These are phyloP conservation scores for Epichloe brachyelytri DNA, from an alignment of 2,329 filamentous ascomycete genomes.

Conservation along the genomic window DNA sequence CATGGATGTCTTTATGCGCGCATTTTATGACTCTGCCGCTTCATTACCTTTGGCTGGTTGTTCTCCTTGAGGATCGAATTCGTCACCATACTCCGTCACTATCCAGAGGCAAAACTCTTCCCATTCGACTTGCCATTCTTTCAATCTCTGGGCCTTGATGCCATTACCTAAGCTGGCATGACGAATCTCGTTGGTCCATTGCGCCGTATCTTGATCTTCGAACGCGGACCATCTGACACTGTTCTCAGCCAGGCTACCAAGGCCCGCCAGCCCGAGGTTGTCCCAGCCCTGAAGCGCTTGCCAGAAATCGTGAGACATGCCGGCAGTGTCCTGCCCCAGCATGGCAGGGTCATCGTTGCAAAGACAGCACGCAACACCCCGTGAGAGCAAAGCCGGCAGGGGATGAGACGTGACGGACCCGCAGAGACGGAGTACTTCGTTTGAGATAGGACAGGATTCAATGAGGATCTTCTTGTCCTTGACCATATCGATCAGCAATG, in stretches of 20 bases:
- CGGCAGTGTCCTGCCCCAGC: constrained; percentile 67
- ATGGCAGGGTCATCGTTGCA: constrained; percentile 89
- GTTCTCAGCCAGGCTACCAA: constrained; percentile 83
- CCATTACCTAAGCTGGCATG: constrained; percentile 61
- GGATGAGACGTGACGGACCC: constrained; percentile 66
- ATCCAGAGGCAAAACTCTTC: constrained; percentile 89
- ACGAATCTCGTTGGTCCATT: constrained; percentile 62
- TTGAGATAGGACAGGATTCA: constrained; percentile 83
- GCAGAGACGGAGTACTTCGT: constrained; percentile 73
- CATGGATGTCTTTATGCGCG: background rate
- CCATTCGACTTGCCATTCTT: constrained; percentile 70
- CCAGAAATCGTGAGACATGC: constrained; percentile 86
- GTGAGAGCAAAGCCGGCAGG: constrained; percentile 69
- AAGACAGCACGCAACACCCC: constrained; percentile 71
- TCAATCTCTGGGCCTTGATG: constrained; percentile 57
- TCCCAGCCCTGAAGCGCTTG: constrained; percentile 85
- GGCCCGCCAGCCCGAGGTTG: constrained; percentile 74
- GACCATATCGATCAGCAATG: constrained; percentile 74
- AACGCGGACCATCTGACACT: constrained; percentile 83
- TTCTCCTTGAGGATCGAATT: constrained; percentile 35
- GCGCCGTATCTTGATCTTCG: constrained; percentile 59
- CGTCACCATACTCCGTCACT: constrained; percentile 58
- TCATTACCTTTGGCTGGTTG: background rate
- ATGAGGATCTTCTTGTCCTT: constrained; percentile 79
- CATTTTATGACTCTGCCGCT: background rate